Evolutionary conservation across 140 eudicot genomes (phyloP).

Genomic region (Ambrosia hybrid): DNA sequence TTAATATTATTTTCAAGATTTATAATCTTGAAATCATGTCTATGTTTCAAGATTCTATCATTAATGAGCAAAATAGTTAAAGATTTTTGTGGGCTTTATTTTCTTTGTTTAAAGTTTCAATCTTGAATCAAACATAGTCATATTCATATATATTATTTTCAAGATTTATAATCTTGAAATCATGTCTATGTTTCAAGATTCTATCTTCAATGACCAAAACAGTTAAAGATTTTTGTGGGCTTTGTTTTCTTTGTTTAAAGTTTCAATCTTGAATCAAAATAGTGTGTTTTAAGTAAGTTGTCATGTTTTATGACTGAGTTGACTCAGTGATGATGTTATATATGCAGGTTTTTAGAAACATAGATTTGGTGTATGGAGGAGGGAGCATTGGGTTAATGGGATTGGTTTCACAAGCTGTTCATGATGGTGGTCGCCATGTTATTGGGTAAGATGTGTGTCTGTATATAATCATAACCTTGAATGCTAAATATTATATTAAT

Average conservation of each 20-base stretch:
- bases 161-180: conserved; percentile 7
- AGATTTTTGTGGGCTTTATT: conserved; percentile 11
- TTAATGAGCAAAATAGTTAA: conserved; percentile 1
- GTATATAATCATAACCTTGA: not conserved
- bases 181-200: conserved; percentile 16
- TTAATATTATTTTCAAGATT: not conserved
- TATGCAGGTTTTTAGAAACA: conserved; percentile 67
- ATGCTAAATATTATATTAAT: not conserved
- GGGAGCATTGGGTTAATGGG: conserved; percentile 92
- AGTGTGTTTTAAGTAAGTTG: not conserved
- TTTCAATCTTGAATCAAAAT: conserved; percentile 18
- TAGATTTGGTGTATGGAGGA: conserved; percentile 89
- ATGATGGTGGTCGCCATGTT: conserved; percentile 89
- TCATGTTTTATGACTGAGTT: conserved; percentile 12
- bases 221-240: conserved; percentile 12
- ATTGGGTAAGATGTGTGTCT: conserved; percentile 50
- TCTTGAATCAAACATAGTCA: conserved; percentile 3
- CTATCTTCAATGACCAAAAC: not conserved
- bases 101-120: conserved; percentile 8
- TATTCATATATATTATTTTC: conserved; percentile 18
- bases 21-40: conserved; percentile 10
- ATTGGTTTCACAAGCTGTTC: conserved; percentile 88
- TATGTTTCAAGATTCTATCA: conserved; percentile 11
- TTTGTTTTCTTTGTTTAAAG: not conserved
- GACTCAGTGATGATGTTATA: conserved; percentile 11